Evolutionary conservation across 2,329 filamentous ascomycete species (phyloP), one percentile per base, ranked within the genome.

Genomic region (Fonsecaea multimorphosa): DNA sequence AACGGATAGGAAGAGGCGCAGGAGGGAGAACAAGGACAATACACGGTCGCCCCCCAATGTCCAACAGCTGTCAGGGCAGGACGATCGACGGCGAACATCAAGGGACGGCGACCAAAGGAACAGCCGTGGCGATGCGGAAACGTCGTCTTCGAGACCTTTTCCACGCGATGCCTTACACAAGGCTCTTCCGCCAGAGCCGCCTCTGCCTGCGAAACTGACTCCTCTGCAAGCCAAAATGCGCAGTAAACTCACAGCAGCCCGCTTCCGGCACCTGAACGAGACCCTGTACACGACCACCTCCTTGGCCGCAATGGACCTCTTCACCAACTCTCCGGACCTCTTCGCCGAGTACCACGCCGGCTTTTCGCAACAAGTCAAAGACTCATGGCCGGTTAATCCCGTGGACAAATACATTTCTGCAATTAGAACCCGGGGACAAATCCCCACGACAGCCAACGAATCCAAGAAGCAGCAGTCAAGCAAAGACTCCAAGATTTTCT

Each of bases 251-350:
- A 85, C 96, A 68, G 96, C 93, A 9, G 93, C 95, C 1, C 93
- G 95, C 65, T 99, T 99, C 86, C 92, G 95, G 70, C 93, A 98
- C 79, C 88, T 99, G 68, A 99, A 99, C 78, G 91, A 99, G 81
- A 94, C 92, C 0, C 88, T 99, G 14, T 99, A 99, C 81, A 98
- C 94, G 3, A 91, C 89, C 7, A 91, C 93, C 0, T 99, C 95
- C 0, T 83, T 84, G 38, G 88, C 95, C 70, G 91, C 95, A n/a
- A 87, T 95, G 72, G 81, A 85, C 58, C 87, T 98, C 27, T 98
- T 99, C 82, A 83, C 87, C 58, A 84, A 90, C 36, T 92, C 91
- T 57, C 95, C 95, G 0, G 92, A 96, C 75, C 93, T 98, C 85
- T 99, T 98, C 80, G 85, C 87, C 72, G 93, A 98, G 79, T 99